Evolutionary conservation across 2,329 filamentous ascomycete species (phyloP).

Genomic region (Colletotrichum filicis): DNA sequence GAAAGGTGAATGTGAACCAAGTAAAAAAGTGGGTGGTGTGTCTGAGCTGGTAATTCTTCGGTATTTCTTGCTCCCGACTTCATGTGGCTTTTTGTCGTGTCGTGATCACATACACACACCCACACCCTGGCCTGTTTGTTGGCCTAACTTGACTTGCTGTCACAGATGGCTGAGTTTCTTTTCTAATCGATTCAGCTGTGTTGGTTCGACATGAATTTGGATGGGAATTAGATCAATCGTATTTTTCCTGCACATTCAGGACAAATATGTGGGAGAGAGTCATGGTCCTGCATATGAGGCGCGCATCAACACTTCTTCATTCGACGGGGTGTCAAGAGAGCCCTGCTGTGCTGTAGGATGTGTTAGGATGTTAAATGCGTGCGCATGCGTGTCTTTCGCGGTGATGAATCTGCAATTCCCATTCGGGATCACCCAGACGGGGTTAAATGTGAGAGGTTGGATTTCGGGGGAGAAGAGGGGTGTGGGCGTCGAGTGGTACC

Average conservation of each 20-base stretch:
- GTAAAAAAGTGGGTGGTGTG: neutral
- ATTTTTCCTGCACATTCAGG: neutral
- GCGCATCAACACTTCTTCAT: neutral
- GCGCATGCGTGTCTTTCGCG: neutral
- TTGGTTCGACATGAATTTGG: neutral
- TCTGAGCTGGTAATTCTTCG: neutral
- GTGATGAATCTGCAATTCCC: neutral
- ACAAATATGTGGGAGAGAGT: neutral
- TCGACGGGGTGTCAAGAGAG: neutral
- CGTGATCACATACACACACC: no score
- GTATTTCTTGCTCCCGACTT: neutral
- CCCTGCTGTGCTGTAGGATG: neutral
- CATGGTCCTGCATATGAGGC: neutral
- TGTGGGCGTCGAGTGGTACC: neutral
- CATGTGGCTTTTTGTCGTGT: neutral
- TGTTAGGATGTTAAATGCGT: neutral
- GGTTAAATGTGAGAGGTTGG: neutral
- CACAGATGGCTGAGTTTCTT: neutral
- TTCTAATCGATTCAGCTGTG: neutral
- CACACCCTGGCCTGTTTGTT: neutral
- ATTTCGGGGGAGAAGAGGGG: neutral
- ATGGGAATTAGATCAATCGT: neutral
- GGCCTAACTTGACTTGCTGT: neutral
- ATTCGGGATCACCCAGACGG: neutral
- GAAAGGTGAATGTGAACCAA: neutral